These are phyloP conservation scores for Vaccinium darrowii DNA, from an alignment of 148 eudicot species.

Conservation along the genomic window DNA sequence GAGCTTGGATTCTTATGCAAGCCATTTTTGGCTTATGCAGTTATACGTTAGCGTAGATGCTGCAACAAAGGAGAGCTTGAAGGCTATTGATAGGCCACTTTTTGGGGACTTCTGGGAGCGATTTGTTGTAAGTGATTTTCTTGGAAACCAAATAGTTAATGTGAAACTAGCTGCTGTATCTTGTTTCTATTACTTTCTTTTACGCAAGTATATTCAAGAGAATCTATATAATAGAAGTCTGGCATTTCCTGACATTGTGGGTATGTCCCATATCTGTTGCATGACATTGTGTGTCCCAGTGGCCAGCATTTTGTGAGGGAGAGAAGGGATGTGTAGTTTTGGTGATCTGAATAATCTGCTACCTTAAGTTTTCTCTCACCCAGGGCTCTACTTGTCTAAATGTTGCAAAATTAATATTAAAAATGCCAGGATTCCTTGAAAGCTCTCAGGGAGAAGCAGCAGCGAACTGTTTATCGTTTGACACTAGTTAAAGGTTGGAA, in stretches of 20 bases:
- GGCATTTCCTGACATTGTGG: not conserved
- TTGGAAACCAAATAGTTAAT: not conserved
- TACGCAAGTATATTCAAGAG: not conserved
- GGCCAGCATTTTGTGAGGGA: not conserved
- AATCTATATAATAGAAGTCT: not conserved
- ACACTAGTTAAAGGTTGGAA: slow-evolving; percentile 99
- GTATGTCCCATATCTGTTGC: not conserved
- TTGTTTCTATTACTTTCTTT: not conserved
- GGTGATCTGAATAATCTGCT: not conserved
- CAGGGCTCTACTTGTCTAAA: not conserved
- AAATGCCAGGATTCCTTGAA: slow-evolving; percentile 75
- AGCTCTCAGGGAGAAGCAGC: slow-evolving; percentile 80
- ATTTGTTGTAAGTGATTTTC: slow-evolving; percentile 57
- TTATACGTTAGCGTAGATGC: slow-evolving; percentile 99
- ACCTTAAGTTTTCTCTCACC: not conserved
- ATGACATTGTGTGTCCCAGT: not conserved
- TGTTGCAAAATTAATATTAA: not conserved
- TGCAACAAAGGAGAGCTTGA: slow-evolving; percentile 90
- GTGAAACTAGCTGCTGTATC: not conserved
- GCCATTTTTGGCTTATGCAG: slow-evolving; percentile 36
- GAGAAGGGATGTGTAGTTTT: not conserved
- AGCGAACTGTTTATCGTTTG: slow-evolving; percentile 93
- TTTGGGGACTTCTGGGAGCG: slow-evolving; percentile 99
- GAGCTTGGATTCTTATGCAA: not conserved
- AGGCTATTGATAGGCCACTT: slow-evolving; percentile 98